Percentiles rank a stretch among this genome's conserved stretches.
Evolutionary conservation across 106 monocot species (phyloP).

Genomic region (Allium fistulosum): DNA sequence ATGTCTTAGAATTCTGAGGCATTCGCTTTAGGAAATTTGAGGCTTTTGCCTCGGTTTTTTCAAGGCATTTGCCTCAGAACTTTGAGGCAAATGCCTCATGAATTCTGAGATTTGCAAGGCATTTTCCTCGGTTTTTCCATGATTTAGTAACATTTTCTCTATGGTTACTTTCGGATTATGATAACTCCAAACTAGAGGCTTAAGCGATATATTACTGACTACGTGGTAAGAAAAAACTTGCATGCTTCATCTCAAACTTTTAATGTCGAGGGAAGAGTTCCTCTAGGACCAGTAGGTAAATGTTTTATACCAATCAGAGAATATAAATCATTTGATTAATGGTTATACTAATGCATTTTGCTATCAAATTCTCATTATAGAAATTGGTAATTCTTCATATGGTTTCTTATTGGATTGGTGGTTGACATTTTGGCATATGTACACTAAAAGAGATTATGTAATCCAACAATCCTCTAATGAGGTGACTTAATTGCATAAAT

Average conservation of each 20-base stretch:
- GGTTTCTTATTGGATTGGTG: conserved; percentile 12
- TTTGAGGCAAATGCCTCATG: no score
- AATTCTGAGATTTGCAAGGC: no score
- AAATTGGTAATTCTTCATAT: background rate
- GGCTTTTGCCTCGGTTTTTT: no score
- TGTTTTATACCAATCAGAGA: background rate
- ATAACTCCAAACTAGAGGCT: background rate
- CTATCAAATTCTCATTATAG: background rate
- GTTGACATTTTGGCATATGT: conserved; percentile 3
- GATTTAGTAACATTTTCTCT: background rate
- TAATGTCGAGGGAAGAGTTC: background rate
- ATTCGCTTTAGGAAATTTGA: no score
- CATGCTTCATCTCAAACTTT: background rate
- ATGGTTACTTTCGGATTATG: background rate
- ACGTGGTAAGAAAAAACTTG: conserved; percentile 4
- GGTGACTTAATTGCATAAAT: background rate
- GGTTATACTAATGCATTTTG: no score
- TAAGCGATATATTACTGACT: conserved; percentile 6
- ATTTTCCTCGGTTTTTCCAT: background rate
- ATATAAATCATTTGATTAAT: no score
- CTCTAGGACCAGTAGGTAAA: background rate
- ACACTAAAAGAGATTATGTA: background rate
- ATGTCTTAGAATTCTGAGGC: no score
- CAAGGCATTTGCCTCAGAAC: no score
- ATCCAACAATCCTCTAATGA: conserved; percentile 1